These are phyloP conservation scores for Asparagopsis taxiformis DNA, from an alignment of 31 red algal genomes.

Conservation along the genomic window DNA sequence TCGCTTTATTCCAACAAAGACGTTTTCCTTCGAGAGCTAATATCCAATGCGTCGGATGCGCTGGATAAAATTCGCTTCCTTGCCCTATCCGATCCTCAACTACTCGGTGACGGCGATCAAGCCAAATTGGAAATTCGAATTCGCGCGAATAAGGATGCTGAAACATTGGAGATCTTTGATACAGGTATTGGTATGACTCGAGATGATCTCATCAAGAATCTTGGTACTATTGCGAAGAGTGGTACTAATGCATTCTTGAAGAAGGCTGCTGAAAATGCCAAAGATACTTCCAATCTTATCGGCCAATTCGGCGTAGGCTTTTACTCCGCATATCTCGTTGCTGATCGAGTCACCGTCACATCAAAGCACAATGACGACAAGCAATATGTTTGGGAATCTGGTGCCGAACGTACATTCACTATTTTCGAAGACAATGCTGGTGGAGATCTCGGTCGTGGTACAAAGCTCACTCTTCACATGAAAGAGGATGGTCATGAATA, in stretches of 20 bases:
- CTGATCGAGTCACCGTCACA: slow-evolving; percentile 86
- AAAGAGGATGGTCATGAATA: slow-evolving; percentile 90
- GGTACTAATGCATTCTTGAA: slow-evolving; percentile 90
- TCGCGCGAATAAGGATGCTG: slow-evolving; percentile 57
- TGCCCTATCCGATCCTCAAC: slow-evolving; percentile 50
- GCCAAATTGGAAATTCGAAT: slow-evolving; percentile 76
- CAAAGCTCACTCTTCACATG: slow-evolving; percentile 79
- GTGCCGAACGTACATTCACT: slow-evolving; percentile 85
- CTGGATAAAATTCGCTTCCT: slow-evolving; percentile 96
- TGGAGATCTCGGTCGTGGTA: slow-evolving; percentile 63
- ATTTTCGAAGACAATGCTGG: slow-evolving; percentile 73
- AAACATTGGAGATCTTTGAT: slow-evolving; percentile 74
- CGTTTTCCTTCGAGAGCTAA: slow-evolving; percentile 96
- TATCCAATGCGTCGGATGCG: slow-evolving; percentile 95
- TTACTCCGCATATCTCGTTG: slow-evolving; percentile 93
- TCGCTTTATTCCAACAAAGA: slow-evolving; percentile 95
- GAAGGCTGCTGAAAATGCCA: slow-evolving; percentile 73
- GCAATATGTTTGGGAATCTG: slow-evolving; percentile 91
- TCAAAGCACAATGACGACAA: slow-evolving; percentile 78
- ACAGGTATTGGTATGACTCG: slow-evolving; percentile 92
- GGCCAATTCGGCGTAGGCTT: slow-evolving; percentile 99
- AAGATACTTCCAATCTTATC: slow-evolving; percentile 85
- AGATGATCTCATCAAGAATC: slow-evolving; percentile 94
- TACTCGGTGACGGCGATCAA: slow-evolving; percentile 47
- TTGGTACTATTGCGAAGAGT: slow-evolving; percentile 93